These are phyloP conservation scores for Neofusicoccum kwambonambiense DNA, from an alignment of 2,329 filamentous ascomycete species.

Conservation along the genomic window DNA sequence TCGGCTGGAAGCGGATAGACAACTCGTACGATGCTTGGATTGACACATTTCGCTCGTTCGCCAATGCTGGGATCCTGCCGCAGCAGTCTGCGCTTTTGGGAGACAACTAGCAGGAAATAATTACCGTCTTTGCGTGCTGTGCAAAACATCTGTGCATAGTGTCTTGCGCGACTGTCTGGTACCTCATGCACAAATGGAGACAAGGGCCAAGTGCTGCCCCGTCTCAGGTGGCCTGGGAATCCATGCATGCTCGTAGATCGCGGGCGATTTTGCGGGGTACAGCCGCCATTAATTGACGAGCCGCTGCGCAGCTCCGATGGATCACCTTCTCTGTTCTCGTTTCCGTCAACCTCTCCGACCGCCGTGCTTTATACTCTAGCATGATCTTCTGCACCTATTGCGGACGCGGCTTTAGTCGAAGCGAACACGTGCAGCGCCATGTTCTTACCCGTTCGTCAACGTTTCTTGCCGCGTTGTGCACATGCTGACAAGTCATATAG, in stretches of 20 bases:
- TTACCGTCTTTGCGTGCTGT: too few relatives aligned
- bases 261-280: neutral
- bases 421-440: neutral
- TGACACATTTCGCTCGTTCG: neutral
- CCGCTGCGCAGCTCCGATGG: neutral
- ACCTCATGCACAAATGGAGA: neutral
- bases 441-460: neutral
- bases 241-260: neutral
- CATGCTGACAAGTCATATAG: neutral
- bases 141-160: neutral
- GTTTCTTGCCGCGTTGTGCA: neutral
- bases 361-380: too few relatives aligned
- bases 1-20: neutral
- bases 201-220: neutral
- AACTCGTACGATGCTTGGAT: neutral
- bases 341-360: neutral
- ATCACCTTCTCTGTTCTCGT: neutral
- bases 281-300: neutral
- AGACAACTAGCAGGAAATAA: neutral
- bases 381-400: neutral
- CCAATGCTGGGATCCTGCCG: neutral
- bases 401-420: neutral
- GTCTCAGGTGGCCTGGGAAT: neutral
- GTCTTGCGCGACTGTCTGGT: neutral
- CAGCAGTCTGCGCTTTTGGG: neutral